Conservation (phyloP, 1,284 basidiomycete genomes). For the Rhodotorula sp. region DNA sequence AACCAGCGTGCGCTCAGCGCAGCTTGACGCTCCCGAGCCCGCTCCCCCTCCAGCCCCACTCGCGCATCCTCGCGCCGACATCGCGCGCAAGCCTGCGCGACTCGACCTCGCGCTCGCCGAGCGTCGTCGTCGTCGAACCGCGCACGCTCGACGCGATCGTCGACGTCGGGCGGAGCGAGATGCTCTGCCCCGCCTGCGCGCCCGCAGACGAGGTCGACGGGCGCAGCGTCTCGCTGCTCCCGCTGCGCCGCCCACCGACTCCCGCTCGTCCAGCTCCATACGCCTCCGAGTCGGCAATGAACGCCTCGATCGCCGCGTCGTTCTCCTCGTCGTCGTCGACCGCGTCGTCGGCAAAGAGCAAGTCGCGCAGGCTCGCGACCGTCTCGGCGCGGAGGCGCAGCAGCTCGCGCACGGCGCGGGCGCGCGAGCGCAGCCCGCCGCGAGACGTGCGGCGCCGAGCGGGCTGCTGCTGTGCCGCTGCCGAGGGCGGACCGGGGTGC, state of each 20-base stretch:
- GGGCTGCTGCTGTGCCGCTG: neutral
- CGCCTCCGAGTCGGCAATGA: neutral
- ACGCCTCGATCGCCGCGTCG: neutral
- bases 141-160: neutral
- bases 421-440: neutral
- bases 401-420: conserved; percentile 10
- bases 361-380: conserved; percentile 12
- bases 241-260: too few relatives aligned
- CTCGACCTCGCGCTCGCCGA: neutral
- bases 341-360: conserved; percentile 8
- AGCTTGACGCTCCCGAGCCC: neutral
- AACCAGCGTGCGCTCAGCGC: neutral
- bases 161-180: neutral
- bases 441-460: neutral
- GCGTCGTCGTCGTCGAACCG: neutral
- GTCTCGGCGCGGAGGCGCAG: conserved; percentile 16
- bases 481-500: neutral
- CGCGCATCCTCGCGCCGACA: conserved; percentile 5
- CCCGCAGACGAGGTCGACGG: too few relatives aligned
- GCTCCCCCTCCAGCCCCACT: conserved; percentile 5
- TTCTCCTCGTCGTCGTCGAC: neutral
- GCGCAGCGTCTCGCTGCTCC: conserved; percentile 3
- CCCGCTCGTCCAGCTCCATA: neutral
- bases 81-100: neutral
- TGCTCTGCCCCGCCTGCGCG: neutral